These are phyloP conservation scores for Volvox africanus DNA, from an alignment of 139 green algal genomes.

Conservation along the genomic window DNA sequence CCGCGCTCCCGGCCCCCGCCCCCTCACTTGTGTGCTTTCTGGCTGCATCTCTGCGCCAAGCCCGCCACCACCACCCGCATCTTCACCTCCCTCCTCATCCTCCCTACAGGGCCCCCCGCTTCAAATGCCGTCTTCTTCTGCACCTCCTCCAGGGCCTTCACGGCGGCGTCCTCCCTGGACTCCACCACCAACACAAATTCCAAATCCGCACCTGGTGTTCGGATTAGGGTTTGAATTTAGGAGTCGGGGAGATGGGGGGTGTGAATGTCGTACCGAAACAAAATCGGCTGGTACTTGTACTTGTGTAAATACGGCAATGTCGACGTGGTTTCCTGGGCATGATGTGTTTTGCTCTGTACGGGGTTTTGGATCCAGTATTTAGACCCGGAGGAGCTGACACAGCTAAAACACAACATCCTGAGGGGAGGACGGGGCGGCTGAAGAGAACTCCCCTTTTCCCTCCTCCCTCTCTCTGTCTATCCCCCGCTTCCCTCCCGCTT, in stretches of 20 bases:
- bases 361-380: too few species aligned
- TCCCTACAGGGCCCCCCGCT: not conserved
- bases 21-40: slow-evolving; percentile 89
- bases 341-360: too few species aligned
- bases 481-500: too few species aligned
- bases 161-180: slow-evolving; percentile 61
- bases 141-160: slow-evolving; percentile 44
- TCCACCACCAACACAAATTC: slow-evolving; percentile 88
- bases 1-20: not conserved
- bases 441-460: not conserved
- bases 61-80: slow-evolving; percentile 67
- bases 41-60: slow-evolving; percentile 63
- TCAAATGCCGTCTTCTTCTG: not conserved
- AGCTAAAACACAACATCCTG: too few species aligned
- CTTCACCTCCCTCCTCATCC: not conserved
- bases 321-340: too few species aligned
- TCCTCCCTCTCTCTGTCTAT: not conserved
- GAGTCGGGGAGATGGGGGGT: too few species aligned
- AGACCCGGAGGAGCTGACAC: too few species aligned
- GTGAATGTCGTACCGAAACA: too few species aligned
- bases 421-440: not conserved
- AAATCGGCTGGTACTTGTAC: too few species aligned
- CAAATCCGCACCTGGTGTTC: slow-evolving; percentile 27
- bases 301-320: too few species aligned
- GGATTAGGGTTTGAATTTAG: too few species aligned